A percentile compares a stretch with the other conserved stretches of the same genome.
Evolutionary conservation across 2,329 filamentous ascomycete species (phyloP).

Genomic region (Diaporthe sp.): DNA sequence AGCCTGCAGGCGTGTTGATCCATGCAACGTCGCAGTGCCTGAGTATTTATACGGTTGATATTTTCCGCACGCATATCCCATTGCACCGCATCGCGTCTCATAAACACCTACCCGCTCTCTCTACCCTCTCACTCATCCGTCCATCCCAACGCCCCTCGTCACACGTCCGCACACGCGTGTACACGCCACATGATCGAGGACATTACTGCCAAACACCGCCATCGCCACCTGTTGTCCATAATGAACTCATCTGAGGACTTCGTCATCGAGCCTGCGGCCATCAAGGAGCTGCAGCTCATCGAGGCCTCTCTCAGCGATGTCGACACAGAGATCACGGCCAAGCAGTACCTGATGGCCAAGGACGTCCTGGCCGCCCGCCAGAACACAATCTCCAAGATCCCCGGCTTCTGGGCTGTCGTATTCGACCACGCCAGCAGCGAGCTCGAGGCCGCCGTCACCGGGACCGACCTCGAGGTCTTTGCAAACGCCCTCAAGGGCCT

Average conservation of each 20-base stretch:
- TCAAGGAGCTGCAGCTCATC: constrained; percentile 47
- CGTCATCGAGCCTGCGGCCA: constrained; percentile 43
- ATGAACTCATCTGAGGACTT: constrained; percentile 39
- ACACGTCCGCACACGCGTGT: background rate
- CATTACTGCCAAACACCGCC: constrained; percentile 49
- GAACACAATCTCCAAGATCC: constrained; percentile 65
- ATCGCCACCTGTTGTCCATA: constrained; percentile 51
- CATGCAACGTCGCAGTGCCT: constrained; percentile 25
- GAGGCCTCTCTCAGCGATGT: constrained; percentile 45
- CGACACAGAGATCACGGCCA: constrained; percentile 46
- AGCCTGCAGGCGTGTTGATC: constrained; percentile 10
- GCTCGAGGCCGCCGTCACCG: constrained; percentile 72
- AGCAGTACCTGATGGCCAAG: constrained; percentile 45
- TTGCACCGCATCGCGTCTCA: background rate
- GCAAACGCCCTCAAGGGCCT: constrained; percentile 65
- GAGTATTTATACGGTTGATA: constrained; percentile 25
- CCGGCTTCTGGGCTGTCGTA: constrained; percentile 76
- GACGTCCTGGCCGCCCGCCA: constrained; percentile 67
- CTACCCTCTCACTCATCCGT: background rate
- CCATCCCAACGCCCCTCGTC: background rate
- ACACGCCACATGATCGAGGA: constrained; percentile 11
- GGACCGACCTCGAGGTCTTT: constrained; percentile 68
- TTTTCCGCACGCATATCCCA: background rate
- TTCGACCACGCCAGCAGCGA: constrained; percentile 67
- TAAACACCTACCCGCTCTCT: background rate